Base-by-base conservation (phyloP, 106 monocot genomes). In the Iris macrosiphon region DNA sequence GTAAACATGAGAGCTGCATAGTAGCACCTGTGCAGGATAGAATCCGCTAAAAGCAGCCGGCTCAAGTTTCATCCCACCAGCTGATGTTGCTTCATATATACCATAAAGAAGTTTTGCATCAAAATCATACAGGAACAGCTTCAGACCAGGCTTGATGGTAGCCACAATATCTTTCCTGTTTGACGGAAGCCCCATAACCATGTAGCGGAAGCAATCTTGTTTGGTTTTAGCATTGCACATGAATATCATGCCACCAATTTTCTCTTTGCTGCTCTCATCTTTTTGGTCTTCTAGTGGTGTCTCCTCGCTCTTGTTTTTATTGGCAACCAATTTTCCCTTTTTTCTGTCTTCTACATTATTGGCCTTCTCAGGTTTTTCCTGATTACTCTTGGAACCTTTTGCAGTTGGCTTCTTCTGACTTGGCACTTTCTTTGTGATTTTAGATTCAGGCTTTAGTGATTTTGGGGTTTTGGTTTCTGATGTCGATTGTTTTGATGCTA, bases 1-100 rank as follows among this genome's bases (percentile, higher is more conserved):
- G n/a, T n/a, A n/a, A n/a, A 55, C 34, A 19, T 32, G 54, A 28
- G 15, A n/a, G n/a, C n/a, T n/a, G n/a, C n/a, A n/a, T n/a, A 28
- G 51, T 37, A 34, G n/a, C 13, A 72, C 72, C 72, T 72, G 72
- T 43, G 72, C 72, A 19, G 41, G 37, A 28, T 58, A 72, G 21
- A 22, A 22, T 13, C 72, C 58, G 33, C 59, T 65, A 49, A 72
- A 72, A 42, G 72, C 72, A 30, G 50, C 42, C 31, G 72, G 58
- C 51, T 72, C 72, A 64, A 72, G 65, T 13, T 57, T 72, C 65
- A 72, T 17, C 26, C 72, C 72, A 32, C 72, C 72, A 18, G n/a
- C 3, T 30, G 72, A 72, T 32, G 72, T 40, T n/a, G 72, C 72
- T 55, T 72, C 59, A 28, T 58, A 72, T 57, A 72, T 59, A 15